A percentile compares a stretch with the other conserved stretches of the same genome.
phyloP scores from a whole-genome alignment of 2,329 filamentous ascomycete species.

The Xylaria sp. region DNA sequence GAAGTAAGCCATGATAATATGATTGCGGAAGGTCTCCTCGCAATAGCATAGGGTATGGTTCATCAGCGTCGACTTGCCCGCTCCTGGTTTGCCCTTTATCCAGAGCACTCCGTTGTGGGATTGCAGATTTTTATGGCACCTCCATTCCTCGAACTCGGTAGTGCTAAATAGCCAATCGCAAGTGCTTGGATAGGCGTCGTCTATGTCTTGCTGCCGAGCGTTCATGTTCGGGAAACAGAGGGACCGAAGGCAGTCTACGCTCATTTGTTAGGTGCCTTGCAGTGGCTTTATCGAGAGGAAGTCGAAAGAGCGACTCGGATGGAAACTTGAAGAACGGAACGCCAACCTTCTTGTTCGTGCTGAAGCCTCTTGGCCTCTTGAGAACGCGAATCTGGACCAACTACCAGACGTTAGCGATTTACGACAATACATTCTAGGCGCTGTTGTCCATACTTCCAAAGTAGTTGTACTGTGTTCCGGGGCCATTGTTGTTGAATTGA shows the following conservation, averaged over 20 bases:
- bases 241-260: conserved; percentile 5
- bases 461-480: conserved; percentile 5
- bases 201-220: not conserved
- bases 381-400: not conserved
- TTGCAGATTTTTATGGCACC: not conserved
- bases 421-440: not conserved
- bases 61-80: conserved; percentile 38
- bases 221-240: conserved; percentile 12
- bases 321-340: not conserved
- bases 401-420: not conserved
- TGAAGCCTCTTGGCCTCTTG: not conserved
- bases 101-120: conserved; percentile 35
- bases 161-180: conserved; percentile 35
- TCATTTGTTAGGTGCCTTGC: not conserved
- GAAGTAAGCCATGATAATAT: conserved; percentile 28
- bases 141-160: conserved; percentile 30
- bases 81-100: conserved; percentile 41
- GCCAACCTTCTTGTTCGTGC: conserved; percentile 3
- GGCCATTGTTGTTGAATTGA: not conserved
- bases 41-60: conserved; percentile 24
- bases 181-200: conserved; percentile 14
- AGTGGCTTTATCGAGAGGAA: not conserved
- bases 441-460: not conserved
- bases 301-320: not conserved
- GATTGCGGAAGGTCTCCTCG: conserved; percentile 2